Evolutionary conservation across 768 basidiomycete genomes (phyloP).

Genomic region (Termitomyces sp.): DNA sequence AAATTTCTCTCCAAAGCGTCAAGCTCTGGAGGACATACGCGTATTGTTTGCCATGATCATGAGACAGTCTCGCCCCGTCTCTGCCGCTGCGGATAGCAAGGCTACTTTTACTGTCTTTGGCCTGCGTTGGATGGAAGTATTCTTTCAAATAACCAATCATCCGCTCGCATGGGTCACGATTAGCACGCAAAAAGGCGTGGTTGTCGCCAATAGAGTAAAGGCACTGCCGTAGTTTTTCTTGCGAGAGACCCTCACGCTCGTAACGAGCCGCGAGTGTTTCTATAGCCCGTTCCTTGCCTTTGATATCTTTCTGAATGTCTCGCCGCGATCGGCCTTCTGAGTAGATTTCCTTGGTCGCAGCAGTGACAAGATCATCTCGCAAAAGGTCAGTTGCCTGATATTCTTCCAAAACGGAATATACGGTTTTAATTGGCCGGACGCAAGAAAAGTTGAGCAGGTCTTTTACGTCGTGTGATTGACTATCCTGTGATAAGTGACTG

Average conservation of each 20-base stretch:
- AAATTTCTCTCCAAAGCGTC: slow-evolving; percentile 81
- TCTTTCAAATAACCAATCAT: slow-evolving; percentile 76
- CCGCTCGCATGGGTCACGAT: slow-evolving; percentile 83
- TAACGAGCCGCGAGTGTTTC: slow-evolving; percentile 67
- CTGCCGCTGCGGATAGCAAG: slow-evolving; percentile 79
- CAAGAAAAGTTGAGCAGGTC: slow-evolving; percentile 78
- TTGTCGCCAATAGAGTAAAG: slow-evolving; percentile 89
- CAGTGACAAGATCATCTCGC: slow-evolving; percentile 67
- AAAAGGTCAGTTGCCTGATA: slow-evolving; percentile 62
- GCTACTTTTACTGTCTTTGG: slow-evolving; percentile 57
- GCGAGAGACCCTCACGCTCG: slow-evolving; percentile 48
- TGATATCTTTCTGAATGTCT: slow-evolving; percentile 83
- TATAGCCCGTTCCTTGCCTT: slow-evolving; percentile 79
- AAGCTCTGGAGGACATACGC: slow-evolving; percentile 83
- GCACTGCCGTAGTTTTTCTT: slow-evolving; percentile 71
- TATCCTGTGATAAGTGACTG: slow-evolving; percentile 48
- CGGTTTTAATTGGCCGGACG: slow-evolving; percentile 72
- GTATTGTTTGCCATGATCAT: slow-evolving; percentile 82
- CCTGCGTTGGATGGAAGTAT: slow-evolving; percentile 71
- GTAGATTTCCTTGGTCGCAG: slow-evolving; percentile 81
- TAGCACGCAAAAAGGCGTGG: slow-evolving; percentile 80
- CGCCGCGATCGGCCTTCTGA: slow-evolving; percentile 66
- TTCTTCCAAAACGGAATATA: slow-evolving; percentile 62
- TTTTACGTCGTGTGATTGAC: slow-evolving; percentile 77
- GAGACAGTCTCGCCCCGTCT: slow-evolving; percentile 75